Evolutionary conservation across 345 rosid species (phyloP).

Genomic region (Xanthoceras sorbifolium): DNA sequence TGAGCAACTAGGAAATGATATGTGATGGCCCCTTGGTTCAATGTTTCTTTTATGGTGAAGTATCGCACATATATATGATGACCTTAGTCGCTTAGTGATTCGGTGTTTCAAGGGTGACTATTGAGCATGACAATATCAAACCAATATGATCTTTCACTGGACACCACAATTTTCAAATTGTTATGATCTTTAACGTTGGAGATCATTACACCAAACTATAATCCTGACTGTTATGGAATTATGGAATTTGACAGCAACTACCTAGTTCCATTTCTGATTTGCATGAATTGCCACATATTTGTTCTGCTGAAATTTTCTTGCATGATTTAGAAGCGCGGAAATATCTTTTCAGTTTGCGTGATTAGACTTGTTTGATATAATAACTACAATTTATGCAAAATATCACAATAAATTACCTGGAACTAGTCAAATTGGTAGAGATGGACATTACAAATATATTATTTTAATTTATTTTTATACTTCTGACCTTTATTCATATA

Average conservation of each 20-base stretch:
- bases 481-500: no score
- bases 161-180: no score
- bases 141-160: background rate
- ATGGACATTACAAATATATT: background rate
- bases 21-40: background rate
- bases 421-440: background rate
- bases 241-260: background rate
- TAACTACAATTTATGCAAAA: background rate
- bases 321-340: background rate
- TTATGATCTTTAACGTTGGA: background rate
- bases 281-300: conserved; percentile 2
- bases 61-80: no score
- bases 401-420: background rate
- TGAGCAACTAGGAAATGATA: background rate
- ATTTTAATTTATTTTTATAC: no score
- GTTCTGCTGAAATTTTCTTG: background rate
- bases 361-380: background rate
- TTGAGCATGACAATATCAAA: background rate
- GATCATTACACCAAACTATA: background rate
- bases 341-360: background rate
- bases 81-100: background rate
- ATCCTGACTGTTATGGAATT: no score
- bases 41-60: background rate
- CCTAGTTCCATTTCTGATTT: background rate
- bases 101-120: no score